Evolutionary conservation across 176 grass and related monocot genomes (phyloP).

Genomic region (Phoenix roebelenii): DNA sequence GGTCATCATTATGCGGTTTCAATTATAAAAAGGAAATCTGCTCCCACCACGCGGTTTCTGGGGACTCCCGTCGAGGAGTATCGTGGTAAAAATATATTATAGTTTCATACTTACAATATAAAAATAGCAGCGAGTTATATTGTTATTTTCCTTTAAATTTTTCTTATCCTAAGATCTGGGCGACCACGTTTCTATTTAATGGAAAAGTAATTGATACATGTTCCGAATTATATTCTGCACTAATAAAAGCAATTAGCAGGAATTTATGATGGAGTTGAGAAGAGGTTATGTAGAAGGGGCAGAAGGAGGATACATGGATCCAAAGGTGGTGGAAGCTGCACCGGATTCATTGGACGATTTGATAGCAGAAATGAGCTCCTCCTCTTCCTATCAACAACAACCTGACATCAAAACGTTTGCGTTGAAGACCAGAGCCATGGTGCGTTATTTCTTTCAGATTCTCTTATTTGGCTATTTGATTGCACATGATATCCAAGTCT

Average conservation of each 20-base stretch:
- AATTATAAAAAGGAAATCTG: not conserved
- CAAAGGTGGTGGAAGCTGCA: constrained; percentile 49
- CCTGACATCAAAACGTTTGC: constrained; percentile 43
- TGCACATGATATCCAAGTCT: too few species aligned
- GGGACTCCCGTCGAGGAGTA: too few species aligned
- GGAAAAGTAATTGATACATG: too few species aligned
- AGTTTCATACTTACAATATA: too few species aligned
- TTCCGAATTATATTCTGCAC: too few species aligned
- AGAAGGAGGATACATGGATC: constrained; percentile 36
- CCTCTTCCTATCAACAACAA: constrained; percentile 39
- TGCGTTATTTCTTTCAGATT: not conserved
- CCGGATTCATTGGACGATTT: constrained; percentile 66
- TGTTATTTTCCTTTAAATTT: too few species aligned
- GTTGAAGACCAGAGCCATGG: constrained; percentile 42
- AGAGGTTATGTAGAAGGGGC: constrained; percentile 20
- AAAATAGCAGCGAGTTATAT: too few species aligned
- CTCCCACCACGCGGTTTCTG: not conserved
- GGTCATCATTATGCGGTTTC: not conserved
- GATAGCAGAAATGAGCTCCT: constrained; percentile 51
- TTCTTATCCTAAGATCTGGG: too few species aligned
- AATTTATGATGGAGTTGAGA: constrained; percentile 63
- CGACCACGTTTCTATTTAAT: too few species aligned
- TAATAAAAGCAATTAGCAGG: constrained; percentile 20
- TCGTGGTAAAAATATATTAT: too few species aligned
- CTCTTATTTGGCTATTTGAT: too few species aligned